Evolutionary conservation across 1,139 yeast species (phyloP), one percentile per base, ranked within the genome.

Genomic region (Hemisphaericaspora xylofermentans): DNA sequence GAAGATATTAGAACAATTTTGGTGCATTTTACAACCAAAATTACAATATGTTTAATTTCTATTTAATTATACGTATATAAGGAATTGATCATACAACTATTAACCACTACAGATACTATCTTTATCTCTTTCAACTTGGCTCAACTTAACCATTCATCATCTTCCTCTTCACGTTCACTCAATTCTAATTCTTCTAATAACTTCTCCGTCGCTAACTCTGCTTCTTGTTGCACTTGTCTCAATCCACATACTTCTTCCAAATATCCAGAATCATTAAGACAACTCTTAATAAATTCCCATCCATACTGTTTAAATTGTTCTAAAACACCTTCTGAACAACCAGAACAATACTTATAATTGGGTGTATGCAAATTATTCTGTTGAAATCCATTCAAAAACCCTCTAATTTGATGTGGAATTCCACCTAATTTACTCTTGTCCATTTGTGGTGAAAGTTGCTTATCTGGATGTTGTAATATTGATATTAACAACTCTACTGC

Each of bases 371-470:
- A 67, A 50, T 81, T 83, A 45, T 82, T 60, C 10, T 80, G 82
- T 30, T 77, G 76, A 54, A 83, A 88, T 43, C 73, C 74, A 50
- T 77, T 78, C 32, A 93, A 62, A 54, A 84, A 91, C 0, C 98
- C 98, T 46, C 98, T 71, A 15, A 93, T 68, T 58, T 93, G 98
- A 60, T 93, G 98, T 0, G 97, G 96, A 2, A 84, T 64, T 2
- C 73, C 76, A 1, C 97, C 96, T 28, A 91, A 65, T 4, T 77
- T 69, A 1, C 77, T 64, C 3, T 44, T 31, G 3, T 53, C 49
- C 22, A 31, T 22, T 12, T 76, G 75, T 0, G 70, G 66, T 0
- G 86, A 85, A 26, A 60, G 53, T 12, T 74, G 76, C 27, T 67
- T 67, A 3, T 66, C 57, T 0, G 80, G 80, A 51, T 83, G 85